Evolutionary conservation across 257 asterid genomes (phyloP), one percentile per base, ranked within the genome.

Genomic region (Eustoma russellianum): DNA sequence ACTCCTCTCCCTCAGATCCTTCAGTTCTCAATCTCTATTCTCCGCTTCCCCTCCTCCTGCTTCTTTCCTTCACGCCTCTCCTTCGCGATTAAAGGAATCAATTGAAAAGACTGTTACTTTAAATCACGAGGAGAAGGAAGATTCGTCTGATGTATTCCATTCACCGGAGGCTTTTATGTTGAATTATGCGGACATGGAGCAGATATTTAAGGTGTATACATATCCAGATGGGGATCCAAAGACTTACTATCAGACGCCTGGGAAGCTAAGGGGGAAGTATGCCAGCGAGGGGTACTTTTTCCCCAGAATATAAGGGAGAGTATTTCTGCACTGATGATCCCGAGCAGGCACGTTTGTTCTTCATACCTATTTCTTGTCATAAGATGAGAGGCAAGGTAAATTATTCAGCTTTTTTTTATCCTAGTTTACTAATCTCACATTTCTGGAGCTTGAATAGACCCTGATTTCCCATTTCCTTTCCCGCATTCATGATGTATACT

Each of bases 351-450:
- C 79, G 88, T 62, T 74, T 92, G 76, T 85, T 92, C 77, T 92
- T 92, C 79, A 88, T 92, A 51, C 99, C 99, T 10, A 92, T 92
- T 60, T 92, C 99, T 9, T 82, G 94, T 57, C 99, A 92, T 74
- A 92, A 92, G 86, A 92, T 92, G 97, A 86, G 99, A 71, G 99
- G 99, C 68, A 81, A 83, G 95, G 99, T 92, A 77, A 13, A 55
- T 6, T 52, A 18, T 33, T 38, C 12, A 38, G 7, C 12, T n/a
- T n/a, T n/a, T 52, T 16, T 30, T 46, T 35, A 30, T 33, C 3
- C 48, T 13, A 50, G 2, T 9, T 24, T 24, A 24, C 30, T 24
- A 24, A 4, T 24, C 30, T 24, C 30, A 4, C 30, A 2, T 24
- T 24, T 24, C 3, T 24, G 30, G 30, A 2, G 30, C 30, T 24